Base-by-base conservation (phyloP, 2,329 filamentous ascomycete genomes). In the Neophaeococcomyces mojaviensis region DNA sequence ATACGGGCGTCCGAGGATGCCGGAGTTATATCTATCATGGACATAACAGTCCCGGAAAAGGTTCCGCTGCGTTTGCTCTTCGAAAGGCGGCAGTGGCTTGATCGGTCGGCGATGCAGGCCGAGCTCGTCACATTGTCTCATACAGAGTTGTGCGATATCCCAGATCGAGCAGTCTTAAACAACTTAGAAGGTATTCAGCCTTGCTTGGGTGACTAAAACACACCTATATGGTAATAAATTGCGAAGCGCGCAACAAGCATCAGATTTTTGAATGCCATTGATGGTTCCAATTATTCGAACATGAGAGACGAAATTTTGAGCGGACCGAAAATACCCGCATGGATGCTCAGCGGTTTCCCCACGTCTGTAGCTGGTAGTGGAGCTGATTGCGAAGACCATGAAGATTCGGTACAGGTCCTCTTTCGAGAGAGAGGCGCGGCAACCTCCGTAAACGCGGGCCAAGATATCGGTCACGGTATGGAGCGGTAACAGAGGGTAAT, bases 21-120 rank as follows among this genome's bases (percentile, higher is more conserved):
- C 63, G 1, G 68, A 71, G 48, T 64, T 70, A 35, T 71, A 70
- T 15, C 68, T 57, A 46, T 70, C 68, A 12, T 70, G 63, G n/a
- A 69, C 59, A 42, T 71, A 71, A 50, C 64, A 68, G 32, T 68
- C 60, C 69, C 69, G 71, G 49, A 71, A 72, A 1, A 71, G 61
- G 1, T 68, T 56, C 1, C 67, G 60, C 28, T 57, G 59, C 12
- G 65, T 57, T 36, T 70, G 67, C 24, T 67, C 62, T 9, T 63
- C 50, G 4, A 68, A 4, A 5, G 46, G 30, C 8, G 31, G 4
- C 8, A 48, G 9, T 10, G 30, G 7, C 20, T 28, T 0, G 59
- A 52, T 3, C 50, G 45, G 0, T 13, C 39, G 47, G 4, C 49
- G 46, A 47, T 68, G 64, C 1, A 69, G 55, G 7, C 61, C 60